Base-by-base conservation (phyloP, 495 filamentous ascomycete species). In the Penicillium crystallinum region DNA sequence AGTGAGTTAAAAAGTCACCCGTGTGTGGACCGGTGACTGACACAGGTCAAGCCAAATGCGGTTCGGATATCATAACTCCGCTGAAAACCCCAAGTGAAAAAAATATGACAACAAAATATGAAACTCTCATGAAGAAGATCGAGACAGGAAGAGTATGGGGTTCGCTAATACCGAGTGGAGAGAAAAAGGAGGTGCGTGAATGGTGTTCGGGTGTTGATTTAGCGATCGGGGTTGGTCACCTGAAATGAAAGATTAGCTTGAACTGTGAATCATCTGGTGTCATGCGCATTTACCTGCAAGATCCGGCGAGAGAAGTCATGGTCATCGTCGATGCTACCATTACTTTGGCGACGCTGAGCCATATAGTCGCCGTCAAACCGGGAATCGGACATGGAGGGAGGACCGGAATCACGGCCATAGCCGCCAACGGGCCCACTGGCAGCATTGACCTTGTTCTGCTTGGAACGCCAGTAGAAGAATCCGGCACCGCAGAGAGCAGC, bases 271-370 rank as follows among this genome's bases (percentile, higher is more conserved):
- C 15, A 43, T 15, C 23, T 2, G 15, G 6, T 15, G 33, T 19
- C 6, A n/a, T 8, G 21, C 49, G 1, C 46, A 70, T 79, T 50
- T 75, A 93, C 93, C 83, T 93, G 89, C 65, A 98, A 78, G 68
- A 98, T 96, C 63, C 87, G 87, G 68, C 93, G 82, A 52, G 93
- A 97, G 72, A 97, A 98, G 70, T 97, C 93, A 67, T 95, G 83
- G 71, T 96, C 93, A 66, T 98, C 95, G 59, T 91, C 92, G 65
- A 98, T 97, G 72, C 92, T 97, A 58, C 92, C 93, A 69, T 92
- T 89, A 70, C 93, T 97, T 74, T 92, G 84, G 67, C 93, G 82
- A 63, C 90, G 78, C 57, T 93, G 83, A 50, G 83, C 82, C 85
- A 96, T 88, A 49, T 77, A 80, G 43, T 86, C 83, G 19, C 92